A percentile compares a stretch with the other conserved stretches of the same genome.
Evolutionary conservation across 768 basidiomycete species (phyloP).

Genomic region (Phaeotremella skinneri): DNA sequence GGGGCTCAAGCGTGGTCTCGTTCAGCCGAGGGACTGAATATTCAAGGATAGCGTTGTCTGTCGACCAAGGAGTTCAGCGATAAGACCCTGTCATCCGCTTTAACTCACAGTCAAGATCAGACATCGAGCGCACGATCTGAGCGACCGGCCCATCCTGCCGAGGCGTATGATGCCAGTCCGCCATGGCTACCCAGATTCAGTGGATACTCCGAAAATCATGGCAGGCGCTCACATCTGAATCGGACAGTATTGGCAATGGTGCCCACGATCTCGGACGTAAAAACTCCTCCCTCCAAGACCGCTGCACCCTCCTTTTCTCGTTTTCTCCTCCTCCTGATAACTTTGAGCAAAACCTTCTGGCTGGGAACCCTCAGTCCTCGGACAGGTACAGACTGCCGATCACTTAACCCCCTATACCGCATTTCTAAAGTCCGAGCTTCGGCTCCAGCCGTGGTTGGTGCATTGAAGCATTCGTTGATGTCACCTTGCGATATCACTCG

Average conservation of each 20-base stretch:
- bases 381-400: constrained; percentile 78
- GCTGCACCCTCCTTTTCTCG: constrained; percentile 28
- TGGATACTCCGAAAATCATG: background rate
- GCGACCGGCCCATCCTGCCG: constrained; percentile 68
- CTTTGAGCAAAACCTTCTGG: constrained; percentile 78
- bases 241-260: constrained; percentile 76
- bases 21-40: constrained; percentile 68
- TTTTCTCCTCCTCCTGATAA: constrained; percentile 67
- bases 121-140: constrained; percentile 69
- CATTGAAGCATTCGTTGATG: constrained; percentile 70
- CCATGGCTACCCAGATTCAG: constrained; percentile 65
- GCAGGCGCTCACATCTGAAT: constrained; percentile 71
- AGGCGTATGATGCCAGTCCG: constrained; percentile 86
- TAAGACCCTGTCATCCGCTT: background rate
- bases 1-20: constrained; percentile 67
- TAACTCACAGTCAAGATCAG: constrained; percentile 72
- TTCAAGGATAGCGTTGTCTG: constrained; percentile 71
- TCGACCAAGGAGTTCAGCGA: constrained; percentile 7
- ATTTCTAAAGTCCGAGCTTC: constrained; percentile 66
- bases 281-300: constrained; percentile 27
- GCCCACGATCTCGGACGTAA: constrained; percentile 58
- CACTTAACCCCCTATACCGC: constrained; percentile 63
- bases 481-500: constrained; percentile 62
- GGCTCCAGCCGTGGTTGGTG: constrained; percentile 6
- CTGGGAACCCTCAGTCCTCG: constrained; percentile 73